These are phyloP conservation scores for Apiospora kogelbergensis DNA, from an alignment of 2,329 filamentous ascomycete species.

Conservation along the genomic window DNA sequence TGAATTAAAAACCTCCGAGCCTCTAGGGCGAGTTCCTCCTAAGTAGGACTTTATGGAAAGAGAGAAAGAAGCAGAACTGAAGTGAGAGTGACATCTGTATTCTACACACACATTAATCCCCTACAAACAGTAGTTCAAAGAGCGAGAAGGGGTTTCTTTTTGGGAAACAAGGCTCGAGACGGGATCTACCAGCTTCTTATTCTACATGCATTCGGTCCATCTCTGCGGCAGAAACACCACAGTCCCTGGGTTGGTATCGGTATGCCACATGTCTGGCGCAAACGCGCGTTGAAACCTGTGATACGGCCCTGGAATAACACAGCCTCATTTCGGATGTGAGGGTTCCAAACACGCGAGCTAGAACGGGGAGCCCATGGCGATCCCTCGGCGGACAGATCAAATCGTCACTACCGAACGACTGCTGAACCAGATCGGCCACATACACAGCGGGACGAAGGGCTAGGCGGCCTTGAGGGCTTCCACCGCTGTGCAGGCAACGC, in stretches of 20 bases:
- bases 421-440: neutral
- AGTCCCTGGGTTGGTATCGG: neutral
- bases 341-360: neutral
- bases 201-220: neutral
- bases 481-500: neutral
- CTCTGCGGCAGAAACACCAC: neutral
- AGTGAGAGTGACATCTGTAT: neutral
- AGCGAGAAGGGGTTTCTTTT: neutral
- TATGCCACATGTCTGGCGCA: neutral
- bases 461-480: neutral
- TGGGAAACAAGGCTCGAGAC: neutral
- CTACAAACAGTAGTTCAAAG: neutral
- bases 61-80: neutral
- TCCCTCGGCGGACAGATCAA: neutral
- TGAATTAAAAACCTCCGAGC: neutral
- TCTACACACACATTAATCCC: neutral
- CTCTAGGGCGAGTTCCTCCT: slow-evolving; percentile 1
- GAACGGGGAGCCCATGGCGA: neutral
- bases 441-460: neutral
- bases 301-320: neutral
- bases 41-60: neutral
- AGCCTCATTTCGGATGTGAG: neutral
- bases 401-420: neutral
- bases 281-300: slow-evolving; percentile 3
- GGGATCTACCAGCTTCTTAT: slow-evolving; percentile 1